Base-by-base conservation (phyloP, 257 asterid species). In the Euphrasia confusa region DNA sequence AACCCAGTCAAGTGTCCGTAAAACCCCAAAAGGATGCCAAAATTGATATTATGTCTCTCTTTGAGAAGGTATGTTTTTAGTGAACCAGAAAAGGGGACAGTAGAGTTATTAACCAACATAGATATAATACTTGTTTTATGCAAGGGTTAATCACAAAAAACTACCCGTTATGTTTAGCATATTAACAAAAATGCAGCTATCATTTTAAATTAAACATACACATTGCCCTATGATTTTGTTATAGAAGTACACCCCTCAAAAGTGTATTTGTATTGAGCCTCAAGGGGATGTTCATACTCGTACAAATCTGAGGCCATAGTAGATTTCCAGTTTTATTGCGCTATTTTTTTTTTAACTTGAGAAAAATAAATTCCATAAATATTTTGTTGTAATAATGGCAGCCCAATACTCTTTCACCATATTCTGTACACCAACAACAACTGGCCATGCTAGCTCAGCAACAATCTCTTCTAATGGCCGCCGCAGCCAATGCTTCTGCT, bases 41-140 rank as follows among this genome's bases (percentile, higher is more conserved):
- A 77, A 86, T 69, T 33, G 99, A 92, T 73, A 92, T 92, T 59
- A 83, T 92, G 99, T 86, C 96, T 77, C 97, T 92, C 50, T 92
- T 92, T 68, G 99, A 92, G 73, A 86, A 92, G 99, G 99, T 92
- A 79, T 42, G 75, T 47, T 57, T 54, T 61, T 54, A 59, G 42
- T 37, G 42, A 37, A 9, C 42, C 10, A 37, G 42, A 21, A 21
- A 21, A 21, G 24, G 24, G 24, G 24, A 21, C 24, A 21, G 24
- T 21, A 21, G n/a, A n/a, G n/a, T 21, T 21, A 21, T 21, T 21
- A 37, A 9, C 42, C 10, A 37, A 11, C 42, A 37, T 37, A 37
- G 3, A 37, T 37, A 37, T 8, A 7, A 37, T 37, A 9, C 42
- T 37, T 37, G 42, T 37, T 37, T 37, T 8, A 37, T 8, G 11